A percentile compares a stretch with the other conserved stretches of the same genome.
phyloP scores from a whole-genome alignment of 345 rosid genomes.

The Moricandia arvensis region DNA sequence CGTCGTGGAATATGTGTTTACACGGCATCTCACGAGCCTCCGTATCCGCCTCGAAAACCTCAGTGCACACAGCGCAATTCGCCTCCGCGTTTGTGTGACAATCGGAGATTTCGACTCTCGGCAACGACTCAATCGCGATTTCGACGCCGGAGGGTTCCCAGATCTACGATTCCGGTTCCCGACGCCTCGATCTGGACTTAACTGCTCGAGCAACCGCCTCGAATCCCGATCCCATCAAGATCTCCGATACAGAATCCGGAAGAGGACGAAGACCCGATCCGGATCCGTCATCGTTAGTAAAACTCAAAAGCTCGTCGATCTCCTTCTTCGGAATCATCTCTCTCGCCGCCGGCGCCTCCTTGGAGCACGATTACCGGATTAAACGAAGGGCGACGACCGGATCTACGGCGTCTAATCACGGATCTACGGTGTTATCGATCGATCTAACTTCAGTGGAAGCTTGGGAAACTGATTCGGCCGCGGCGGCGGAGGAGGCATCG shows the following conservation, averaged over 20 bases:
- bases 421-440: slow-evolving; percentile 42
- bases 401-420: slow-evolving; percentile 35
- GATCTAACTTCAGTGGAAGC: slow-evolving; percentile 28
- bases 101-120: slow-evolving; percentile 50
- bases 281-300: slow-evolving; percentile 73
- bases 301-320: slow-evolving; percentile 51
- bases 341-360: slow-evolving; percentile 37
- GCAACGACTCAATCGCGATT: slow-evolving; percentile 68
- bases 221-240: slow-evolving; percentile 77
- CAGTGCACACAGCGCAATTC: slow-evolving; percentile 76
- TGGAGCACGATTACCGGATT: slow-evolving; percentile 78
- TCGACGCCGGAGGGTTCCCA: slow-evolving; percentile 73
- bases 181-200: slow-evolving; percentile 59
- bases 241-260: slow-evolving; percentile 63
- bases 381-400: slow-evolving; percentile 52
- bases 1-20: slow-evolving; percentile 68
- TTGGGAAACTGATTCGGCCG: slow-evolving; percentile 14
- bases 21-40: slow-evolving; percentile 91
- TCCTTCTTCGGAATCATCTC: slow-evolving; percentile 26
- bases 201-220: slow-evolving; percentile 63
- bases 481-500: slow-evolving; percentile 14
- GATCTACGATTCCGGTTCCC: slow-evolving; percentile 40
- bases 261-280: slow-evolving; percentile 66
- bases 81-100: slow-evolving; percentile 47
- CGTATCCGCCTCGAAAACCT: slow-evolving; percentile 53